Conservation (phyloP, 106 monocot species). For the Vanilla planifolia region DNA sequence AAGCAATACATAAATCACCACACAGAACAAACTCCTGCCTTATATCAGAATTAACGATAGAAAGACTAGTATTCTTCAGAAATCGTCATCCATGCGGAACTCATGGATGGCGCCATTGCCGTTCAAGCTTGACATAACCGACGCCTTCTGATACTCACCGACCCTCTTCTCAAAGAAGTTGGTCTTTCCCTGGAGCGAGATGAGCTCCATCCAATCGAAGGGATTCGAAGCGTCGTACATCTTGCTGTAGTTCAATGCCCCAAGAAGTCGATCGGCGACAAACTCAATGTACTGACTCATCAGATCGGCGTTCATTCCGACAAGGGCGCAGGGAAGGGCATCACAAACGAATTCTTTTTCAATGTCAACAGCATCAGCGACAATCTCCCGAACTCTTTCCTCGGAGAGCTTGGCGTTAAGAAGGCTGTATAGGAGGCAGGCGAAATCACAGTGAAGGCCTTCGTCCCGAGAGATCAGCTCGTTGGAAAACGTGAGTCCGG, state of each 20-base stretch:
- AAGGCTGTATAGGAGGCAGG: conserved; percentile 66
- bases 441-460: conserved; percentile 93
- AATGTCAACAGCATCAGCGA: conserved; percentile 69
- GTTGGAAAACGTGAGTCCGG: conserved; percentile 60
- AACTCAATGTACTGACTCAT: conserved; percentile 52
- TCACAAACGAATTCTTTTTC: conserved; percentile 79
- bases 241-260: conserved; percentile 27
- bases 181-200: conserved; percentile 69
- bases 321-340: conserved; percentile 48
- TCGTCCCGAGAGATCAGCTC: conserved; percentile 92
- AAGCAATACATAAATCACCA: too few relatives aligned
- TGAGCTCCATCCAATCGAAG: conserved; percentile 57
- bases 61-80: too few relatives aligned
- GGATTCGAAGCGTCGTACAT: conserved; percentile 38
- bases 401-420: conserved; percentile 38
- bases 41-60: too few relatives aligned
- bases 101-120: conserved; percentile 23
- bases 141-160: conserved; percentile 70
- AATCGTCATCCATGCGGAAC: conserved; percentile 67
- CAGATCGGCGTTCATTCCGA: conserved; percentile 60
- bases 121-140: conserved; percentile 58
- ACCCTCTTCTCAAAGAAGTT: conserved; percentile 66
- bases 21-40: too few relatives aligned
- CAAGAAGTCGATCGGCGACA: conserved; percentile 36
- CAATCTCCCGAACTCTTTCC: conserved; percentile 39